A percentile compares a stretch with the other conserved stretches of the same genome.
These are phyloP conservation scores for Dendrobium nobile DNA, from an alignment of 106 monocot genomes.

Conservation along the genomic window DNA sequence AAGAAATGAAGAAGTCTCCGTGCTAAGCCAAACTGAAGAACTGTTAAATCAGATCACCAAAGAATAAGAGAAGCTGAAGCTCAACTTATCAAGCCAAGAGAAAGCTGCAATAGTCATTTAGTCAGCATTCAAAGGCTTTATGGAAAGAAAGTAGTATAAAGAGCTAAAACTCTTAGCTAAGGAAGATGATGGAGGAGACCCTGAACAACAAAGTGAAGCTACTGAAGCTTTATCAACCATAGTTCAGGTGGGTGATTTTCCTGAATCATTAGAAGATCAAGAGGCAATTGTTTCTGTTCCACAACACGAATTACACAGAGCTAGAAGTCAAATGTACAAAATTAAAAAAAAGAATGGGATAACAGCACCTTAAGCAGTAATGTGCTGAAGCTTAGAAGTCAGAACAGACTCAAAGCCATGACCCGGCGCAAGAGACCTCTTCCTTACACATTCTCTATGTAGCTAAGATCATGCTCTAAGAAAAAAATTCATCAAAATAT, in stretches of 20 bases:
- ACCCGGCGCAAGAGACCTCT: slow-evolving; percentile 71
- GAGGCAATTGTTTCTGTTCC: slow-evolving; percentile 24
- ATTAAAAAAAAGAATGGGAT: slow-evolving; percentile 17
- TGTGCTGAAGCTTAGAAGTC: slow-evolving; percentile 45
- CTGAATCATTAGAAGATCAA: slow-evolving; percentile 19
- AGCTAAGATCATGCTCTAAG: slow-evolving; percentile 60
- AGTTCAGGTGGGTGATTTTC: slow-evolving; percentile 48
- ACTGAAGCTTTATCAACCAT: slow-evolving; percentile 43
- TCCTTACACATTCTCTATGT: slow-evolving; percentile 79
- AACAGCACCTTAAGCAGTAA: slow-evolving; percentile 61
- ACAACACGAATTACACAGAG: slow-evolving; percentile 15
- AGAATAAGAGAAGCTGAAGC: slow-evolving; percentile 9
- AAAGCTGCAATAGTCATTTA: slow-evolving; percentile 56
- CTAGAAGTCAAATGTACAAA: slow-evolving; percentile 28
- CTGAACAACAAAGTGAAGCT: slow-evolving; percentile 17
- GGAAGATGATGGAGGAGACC: background rate
- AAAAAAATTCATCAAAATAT: slow-evolving; percentile 26
- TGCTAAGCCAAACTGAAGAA: background rate
- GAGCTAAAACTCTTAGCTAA: slow-evolving; percentile 12
- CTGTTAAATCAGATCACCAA: slow-evolving; percentile 1
- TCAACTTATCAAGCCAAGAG: slow-evolving; percentile 14
- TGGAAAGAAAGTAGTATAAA: slow-evolving; percentile 26
- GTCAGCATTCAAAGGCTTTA: slow-evolving; percentile 54
- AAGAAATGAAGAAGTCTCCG: slow-evolving; percentile 14
- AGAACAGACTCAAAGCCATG: slow-evolving; percentile 69